These are phyloP conservation scores for Trypethelium eluteriae DNA, from an alignment of 495 filamentous ascomycete species.

Conservation along the genomic window DNA sequence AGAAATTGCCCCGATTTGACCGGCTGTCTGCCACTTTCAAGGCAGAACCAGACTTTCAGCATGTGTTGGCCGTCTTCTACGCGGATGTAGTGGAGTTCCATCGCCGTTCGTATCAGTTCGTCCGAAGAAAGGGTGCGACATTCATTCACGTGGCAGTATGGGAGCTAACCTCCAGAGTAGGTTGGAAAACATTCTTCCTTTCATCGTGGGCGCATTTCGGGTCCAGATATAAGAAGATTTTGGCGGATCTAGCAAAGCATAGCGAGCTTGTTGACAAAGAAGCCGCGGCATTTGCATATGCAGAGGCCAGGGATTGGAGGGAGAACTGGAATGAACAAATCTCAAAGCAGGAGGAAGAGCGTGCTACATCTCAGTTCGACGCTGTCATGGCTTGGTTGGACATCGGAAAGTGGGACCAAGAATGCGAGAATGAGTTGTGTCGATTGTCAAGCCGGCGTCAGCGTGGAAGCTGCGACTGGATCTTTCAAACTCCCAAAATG, in stretches of 20 bases:
- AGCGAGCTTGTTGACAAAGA: constrained; percentile 17
- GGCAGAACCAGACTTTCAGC: constrained; percentile 17
- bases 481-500: constrained; percentile 7
- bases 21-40: constrained; percentile 14
- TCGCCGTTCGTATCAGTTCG: constrained; percentile 19
- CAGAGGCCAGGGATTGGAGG: constrained; percentile 15
- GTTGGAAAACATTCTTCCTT: constrained; percentile 17
- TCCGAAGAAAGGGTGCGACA: constrained; percentile 16
- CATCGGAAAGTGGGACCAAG: neutral
- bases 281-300: constrained; percentile 16
- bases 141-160: neutral
- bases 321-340: constrained; percentile 15
- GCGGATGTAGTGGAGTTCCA: constrained; percentile 23
- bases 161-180: constrained; percentile 6
- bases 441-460: constrained; percentile 11
- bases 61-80: constrained; percentile 18
- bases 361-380: neutral
- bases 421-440: constrained; percentile 14
- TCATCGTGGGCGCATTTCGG: constrained; percentile 15
- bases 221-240: constrained; percentile 16
- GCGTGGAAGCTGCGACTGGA: constrained; percentile 15
- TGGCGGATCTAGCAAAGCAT: constrained; percentile 15
- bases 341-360: constrained; percentile 10
- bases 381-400: constrained; percentile 17
- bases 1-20: constrained; percentile 16